Conservation (phyloP, 164 flowering plant genomes). For the Sextonia rubra region DNA sequence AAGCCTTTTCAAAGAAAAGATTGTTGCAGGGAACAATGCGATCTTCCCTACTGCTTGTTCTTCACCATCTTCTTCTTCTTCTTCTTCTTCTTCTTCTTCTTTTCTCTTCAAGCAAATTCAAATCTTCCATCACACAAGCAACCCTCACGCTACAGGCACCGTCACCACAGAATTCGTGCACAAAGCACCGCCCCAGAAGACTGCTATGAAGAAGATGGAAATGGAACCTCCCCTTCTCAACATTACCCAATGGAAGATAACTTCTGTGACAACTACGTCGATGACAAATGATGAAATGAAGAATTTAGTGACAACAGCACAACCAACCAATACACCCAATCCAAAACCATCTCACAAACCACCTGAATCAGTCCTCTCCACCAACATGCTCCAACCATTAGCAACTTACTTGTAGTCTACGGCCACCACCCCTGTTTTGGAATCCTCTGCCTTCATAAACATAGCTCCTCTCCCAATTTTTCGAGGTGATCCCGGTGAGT, state of each 20-base stretch:
- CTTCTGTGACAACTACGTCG: not conserved
- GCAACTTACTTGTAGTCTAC: not conserved
- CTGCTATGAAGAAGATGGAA: slow-evolving; percentile 1
- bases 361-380: slow-evolving; percentile 1
- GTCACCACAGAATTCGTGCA: not conserved
- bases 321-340: slow-evolving; percentile 1
- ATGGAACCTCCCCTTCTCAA: slow-evolving; percentile 1
- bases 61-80: not conserved
- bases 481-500: slow-evolving; percentile 23
- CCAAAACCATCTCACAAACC: not conserved
- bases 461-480: slow-evolving; percentile 43
- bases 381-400: not conserved
- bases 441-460: slow-evolving; percentile 19
- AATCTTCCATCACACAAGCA: not conserved
- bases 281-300: slow-evolving; percentile 1
- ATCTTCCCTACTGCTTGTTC: no score
- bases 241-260: not conserved
- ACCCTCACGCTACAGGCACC: not conserved
- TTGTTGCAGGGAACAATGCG: no score
- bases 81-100: not conserved
- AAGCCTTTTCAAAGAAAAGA: no score
- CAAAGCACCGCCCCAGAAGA: not conserved
- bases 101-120: not conserved
- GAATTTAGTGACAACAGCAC: not conserved
- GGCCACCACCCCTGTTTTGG: not conserved